phyloP scores from a whole-genome alignment of 768 basidiomycete genomes.

The Lenzites betulinus region DNA sequence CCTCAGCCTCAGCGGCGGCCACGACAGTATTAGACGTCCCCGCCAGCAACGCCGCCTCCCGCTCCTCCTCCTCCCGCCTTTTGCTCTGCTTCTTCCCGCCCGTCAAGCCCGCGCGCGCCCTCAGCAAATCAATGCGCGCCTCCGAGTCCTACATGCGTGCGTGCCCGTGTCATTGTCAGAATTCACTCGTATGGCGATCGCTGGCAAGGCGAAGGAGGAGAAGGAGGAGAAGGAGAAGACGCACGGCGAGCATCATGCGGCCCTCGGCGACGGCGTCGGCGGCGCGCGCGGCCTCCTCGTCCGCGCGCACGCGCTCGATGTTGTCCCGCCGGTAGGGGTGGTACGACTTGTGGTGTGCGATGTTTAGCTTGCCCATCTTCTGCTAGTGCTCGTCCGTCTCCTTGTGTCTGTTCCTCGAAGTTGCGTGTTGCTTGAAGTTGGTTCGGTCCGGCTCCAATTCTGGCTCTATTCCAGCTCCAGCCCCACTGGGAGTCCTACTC shows the following conservation, averaged over 20 bases:
- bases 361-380: slow-evolving; percentile 81
- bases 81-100: slow-evolving; percentile 20
- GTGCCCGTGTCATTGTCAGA: too few relatives aligned
- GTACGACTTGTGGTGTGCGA: slow-evolving; percentile 90
- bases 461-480: too few relatives aligned
- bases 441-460: too few relatives aligned
- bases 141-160: slow-evolving; percentile 75
- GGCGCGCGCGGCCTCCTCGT: slow-evolving; percentile 76
- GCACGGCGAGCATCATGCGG: slow-evolving; percentile 60
- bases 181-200: too few relatives aligned
- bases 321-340: slow-evolving; percentile 86
- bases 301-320: slow-evolving; percentile 74
- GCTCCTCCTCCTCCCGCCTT: slow-evolving; percentile 28
- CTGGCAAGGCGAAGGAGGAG: too few relatives aligned
- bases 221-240: slow-evolving; percentile 50
- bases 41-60: slow-evolving; percentile 36
- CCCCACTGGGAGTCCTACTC: too few relatives aligned
- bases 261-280: slow-evolving; percentile 74
- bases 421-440: too few relatives aligned
- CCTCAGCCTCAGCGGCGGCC: slow-evolving; percentile 14
- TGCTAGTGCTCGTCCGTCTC: not conserved
- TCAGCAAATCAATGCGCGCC: slow-evolving; percentile 66
- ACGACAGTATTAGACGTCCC: not conserved
- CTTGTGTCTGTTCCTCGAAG: too few relatives aligned
- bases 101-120: slow-evolving; percentile 57